Base-by-base conservation (phyloP, 306 rosid genomes). In the Argentina anserina region DNA sequence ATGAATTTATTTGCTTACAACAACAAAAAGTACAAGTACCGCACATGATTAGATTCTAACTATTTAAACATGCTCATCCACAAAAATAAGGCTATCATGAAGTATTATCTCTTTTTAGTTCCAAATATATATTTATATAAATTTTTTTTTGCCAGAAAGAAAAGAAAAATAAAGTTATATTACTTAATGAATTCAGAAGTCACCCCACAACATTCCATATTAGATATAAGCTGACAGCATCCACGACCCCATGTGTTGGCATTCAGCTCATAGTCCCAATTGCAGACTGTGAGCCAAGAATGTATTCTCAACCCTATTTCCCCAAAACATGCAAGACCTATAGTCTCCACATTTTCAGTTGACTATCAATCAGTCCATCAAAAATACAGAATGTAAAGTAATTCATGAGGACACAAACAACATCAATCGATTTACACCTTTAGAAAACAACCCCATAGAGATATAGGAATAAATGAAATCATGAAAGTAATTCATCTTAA, bases 401-500 rank as follows among this genome's bases (percentile, higher is more conserved):
- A 53, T 70, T 71, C n/a, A 68, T 7, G 31, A 14, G 12, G n/a
- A 15, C 28, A 71, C 9, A 5, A 13, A 37, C 17, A 29, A 55
- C 36, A 28, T 40, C 17, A 37, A 71, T 8, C 11, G 4, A 29
- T 59, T 7, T 20, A 34, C 42, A 3, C 7, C 67, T 33, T 33
- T 25, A 7, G 26, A 61, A 34, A 61, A 14, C 41, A 61, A 34
- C 23, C n/a, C 67, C 20, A 12, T 5, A 62, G 3, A 34, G 17
- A 31, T 28, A 21, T 33, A 64, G 31, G 29, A 56, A 46, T 36
- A 47, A 50, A 45, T 40, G 39, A 42, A 56, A 37, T 69, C 17
- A 25, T 55, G 75, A 23, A 31, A 73, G 37, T 5, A 79, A 78
- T 63, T 25, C 65, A 41, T 21, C 28, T 25, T 21, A 76, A 82